Conservation (phyloP, 768 basidiomycete species). For the Arthromyces matolae region DNA sequence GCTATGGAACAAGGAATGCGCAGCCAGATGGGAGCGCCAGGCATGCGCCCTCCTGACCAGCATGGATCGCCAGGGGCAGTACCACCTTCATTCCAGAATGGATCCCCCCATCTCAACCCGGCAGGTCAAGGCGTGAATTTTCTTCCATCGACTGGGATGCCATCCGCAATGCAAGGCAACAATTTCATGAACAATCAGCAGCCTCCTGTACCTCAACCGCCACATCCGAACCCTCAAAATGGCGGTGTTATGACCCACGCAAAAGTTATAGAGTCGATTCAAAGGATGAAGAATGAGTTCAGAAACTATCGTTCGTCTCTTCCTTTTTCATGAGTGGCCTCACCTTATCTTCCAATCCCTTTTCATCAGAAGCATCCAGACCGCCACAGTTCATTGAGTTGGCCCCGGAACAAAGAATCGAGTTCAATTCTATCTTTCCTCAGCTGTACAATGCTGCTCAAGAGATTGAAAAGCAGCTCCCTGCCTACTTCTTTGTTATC, state of each 20-base stretch:
- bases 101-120: constrained; percentile 1
- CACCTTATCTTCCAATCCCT: background rate
- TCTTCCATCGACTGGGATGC: constrained; percentile 5
- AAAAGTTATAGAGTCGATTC: constrained; percentile 1
- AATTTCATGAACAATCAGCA: constrained; percentile 20
- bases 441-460: constrained; percentile 38
- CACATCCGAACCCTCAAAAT: constrained; percentile 15
- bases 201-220: constrained; percentile 15
- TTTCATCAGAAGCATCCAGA: too few relatives aligned
- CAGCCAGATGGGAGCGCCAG: constrained; percentile 24
- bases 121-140: constrained; percentile 8
- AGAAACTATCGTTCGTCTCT: constrained; percentile 8
- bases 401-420: constrained; percentile 49
- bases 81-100: constrained; percentile 8
- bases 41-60: constrained; percentile 12
- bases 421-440: constrained; percentile 51
- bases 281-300: constrained; percentile 9
- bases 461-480: constrained; percentile 51
- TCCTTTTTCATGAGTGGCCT: background rate
- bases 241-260: background rate
- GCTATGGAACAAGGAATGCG: constrained; percentile 33
- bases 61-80: constrained; percentile 1
- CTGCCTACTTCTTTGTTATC: constrained; percentile 41
- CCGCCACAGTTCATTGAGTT: constrained; percentile 38
- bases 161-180: constrained; percentile 10